Base-by-base conservation (phyloP, 331 rosid genomes). In the Telfairia occidentalis region DNA sequence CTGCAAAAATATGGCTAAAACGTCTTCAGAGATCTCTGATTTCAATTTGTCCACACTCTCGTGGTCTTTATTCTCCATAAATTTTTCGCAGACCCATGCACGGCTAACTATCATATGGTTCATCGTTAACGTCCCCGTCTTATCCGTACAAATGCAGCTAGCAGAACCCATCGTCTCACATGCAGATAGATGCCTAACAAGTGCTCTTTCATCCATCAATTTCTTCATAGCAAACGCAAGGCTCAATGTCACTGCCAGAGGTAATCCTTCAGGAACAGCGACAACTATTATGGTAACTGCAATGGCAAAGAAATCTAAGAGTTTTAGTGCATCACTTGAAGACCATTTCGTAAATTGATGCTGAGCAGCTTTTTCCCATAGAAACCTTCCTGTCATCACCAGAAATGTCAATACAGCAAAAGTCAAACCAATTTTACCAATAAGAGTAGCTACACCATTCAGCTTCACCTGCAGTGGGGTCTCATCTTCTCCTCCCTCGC, bases 121-220 rank as follows among this genome's bases (percentile, higher is more conserved):
- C 45, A 97, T 91, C 53, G 98, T 94, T 73, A 94, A 77, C 21
- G 98, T 94, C 46, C 98, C 98, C 0, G 98, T 94, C 85, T 94
- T 94, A 79, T 94, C 98, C 2, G 98, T 91, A 87, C 98, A 94
- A 77, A 94, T 94, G 88, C 98, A 91, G 76, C 83, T 84, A 63
- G 91, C 89, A 48, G 97, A 94, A 82, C 98, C 98, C 98, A 94
- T 94, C 53, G 98, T 94, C 85, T 94, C 98, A 74, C 98, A 94
- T 28, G 97, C 98, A 69, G 98, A 86, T 64, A 94, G 96, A 87
- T 86, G 96, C 82, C 97, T 91, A 77, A 94, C 98, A 58, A 94
- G 97, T 70, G 97, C 98, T 82, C 29, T 89, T 59, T 87, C 95
- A 46, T 80, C 76, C 98, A 94, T 94, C 61, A 94, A 77, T 77